Conservation (phyloP, 1,284 basidiomycete species). For the Sporisorium graminicola region DNA sequence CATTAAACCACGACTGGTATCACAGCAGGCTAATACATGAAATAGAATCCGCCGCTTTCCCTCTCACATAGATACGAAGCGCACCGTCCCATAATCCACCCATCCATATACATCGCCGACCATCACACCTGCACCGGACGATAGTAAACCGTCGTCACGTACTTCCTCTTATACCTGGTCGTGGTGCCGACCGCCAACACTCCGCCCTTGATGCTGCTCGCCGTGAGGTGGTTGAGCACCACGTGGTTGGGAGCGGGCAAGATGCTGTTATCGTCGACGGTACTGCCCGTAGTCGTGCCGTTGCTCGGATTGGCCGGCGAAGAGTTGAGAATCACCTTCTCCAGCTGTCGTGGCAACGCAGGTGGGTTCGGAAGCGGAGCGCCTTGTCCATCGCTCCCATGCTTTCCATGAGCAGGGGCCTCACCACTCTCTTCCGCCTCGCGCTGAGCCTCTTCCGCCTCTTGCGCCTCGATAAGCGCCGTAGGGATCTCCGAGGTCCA, state of each 20-base stretch:
- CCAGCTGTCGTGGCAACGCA: conserved; percentile 86
- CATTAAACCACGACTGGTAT: too few species aligned
- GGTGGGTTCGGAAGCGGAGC: conserved; percentile 72
- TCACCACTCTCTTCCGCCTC: conserved; percentile 40
- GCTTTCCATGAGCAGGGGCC: conserved; percentile 21
- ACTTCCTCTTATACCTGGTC: conserved; percentile 91
- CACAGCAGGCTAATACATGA: conserved; percentile 3
- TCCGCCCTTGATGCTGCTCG: conserved; percentile 93
- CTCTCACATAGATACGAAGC: too few species aligned
- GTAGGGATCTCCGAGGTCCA: conserved; percentile 71
- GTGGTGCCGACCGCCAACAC: conserved; percentile 94
- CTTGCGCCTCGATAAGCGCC: conserved; percentile 66
- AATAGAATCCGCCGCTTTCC: conserved; percentile 3
- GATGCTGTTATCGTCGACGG: conserved; percentile 89
- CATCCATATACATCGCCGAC: not conserved
- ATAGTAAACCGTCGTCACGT: conserved; percentile 79
- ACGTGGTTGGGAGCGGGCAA: conserved; percentile 89
- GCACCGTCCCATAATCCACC: not conserved
- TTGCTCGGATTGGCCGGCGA: conserved; percentile 60
- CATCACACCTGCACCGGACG: conserved; percentile 75
- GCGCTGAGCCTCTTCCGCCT: conserved; percentile 63
- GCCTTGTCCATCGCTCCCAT: conserved; percentile 17
- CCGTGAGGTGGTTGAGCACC: conserved; percentile 93
- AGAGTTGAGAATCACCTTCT: conserved; percentile 89
- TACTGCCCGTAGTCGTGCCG: conserved; percentile 56